Percentiles rank a stretch among this genome's conserved stretches.
Evolutionary conservation across 257 asterid species (phyloP).

Genomic region (Solanum ossicruentum): DNA sequence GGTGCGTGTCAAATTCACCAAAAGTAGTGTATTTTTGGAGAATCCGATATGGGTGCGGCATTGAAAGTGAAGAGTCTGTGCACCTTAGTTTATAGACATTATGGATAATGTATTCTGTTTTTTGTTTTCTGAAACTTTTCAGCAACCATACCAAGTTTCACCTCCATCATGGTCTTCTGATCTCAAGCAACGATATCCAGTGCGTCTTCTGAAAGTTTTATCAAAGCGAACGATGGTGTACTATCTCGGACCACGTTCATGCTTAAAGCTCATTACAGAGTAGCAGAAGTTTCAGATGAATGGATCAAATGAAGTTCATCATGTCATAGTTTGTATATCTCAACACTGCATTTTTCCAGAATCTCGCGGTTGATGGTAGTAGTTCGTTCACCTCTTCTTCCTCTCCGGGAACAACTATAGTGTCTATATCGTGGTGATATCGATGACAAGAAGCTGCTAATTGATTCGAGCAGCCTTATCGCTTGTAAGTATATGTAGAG

Average conservation of each 20-base stretch:
- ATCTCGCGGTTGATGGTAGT: neutral
- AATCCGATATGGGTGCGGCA: too few relatives aligned
- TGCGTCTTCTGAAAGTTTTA: neutral
- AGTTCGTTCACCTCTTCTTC: neutral
- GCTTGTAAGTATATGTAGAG: neutral
- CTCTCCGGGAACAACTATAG: neutral
- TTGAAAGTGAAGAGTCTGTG: too few relatives aligned
- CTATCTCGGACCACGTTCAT: neutral
- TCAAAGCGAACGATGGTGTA: neutral
- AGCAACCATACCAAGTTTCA: neutral
- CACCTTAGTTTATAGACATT: too few relatives aligned
- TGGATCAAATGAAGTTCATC: neutral
- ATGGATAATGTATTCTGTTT: too few relatives aligned
- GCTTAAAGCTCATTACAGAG: neutral
- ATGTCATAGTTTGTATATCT: neutral
- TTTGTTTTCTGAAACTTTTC: too few relatives aligned
- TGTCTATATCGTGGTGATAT: neutral
- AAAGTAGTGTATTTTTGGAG: too few relatives aligned
- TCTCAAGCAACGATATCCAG: neutral
- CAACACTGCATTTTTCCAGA: neutral
- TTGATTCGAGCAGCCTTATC: neutral
- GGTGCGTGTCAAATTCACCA: too few relatives aligned
- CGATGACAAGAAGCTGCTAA: neutral
- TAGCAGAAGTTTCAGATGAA: neutral
- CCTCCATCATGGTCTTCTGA: neutral